Evolutionary conservation across 2,329 filamentous ascomycete genomes (phyloP).

Genomic region (Penicillium sp.): DNA sequence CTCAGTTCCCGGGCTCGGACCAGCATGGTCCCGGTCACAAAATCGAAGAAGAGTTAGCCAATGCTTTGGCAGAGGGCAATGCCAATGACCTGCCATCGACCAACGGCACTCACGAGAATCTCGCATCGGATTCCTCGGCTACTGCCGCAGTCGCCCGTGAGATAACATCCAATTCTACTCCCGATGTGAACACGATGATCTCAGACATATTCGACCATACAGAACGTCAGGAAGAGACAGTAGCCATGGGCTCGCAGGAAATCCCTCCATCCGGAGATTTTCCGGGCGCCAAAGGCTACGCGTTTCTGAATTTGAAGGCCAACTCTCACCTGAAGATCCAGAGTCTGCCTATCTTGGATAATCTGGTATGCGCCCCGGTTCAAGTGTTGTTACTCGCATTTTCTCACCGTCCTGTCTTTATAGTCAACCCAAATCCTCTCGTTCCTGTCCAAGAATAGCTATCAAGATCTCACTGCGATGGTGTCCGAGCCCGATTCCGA

Average conservation of each 20-base stretch:
- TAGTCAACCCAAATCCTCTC: constrained; percentile 62
- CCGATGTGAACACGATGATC: constrained; percentile 44
- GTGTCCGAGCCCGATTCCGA: constrained; percentile 58
- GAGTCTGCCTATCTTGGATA: constrained; percentile 63
- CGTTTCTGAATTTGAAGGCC: constrained; percentile 47
- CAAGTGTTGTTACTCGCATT: too few relatives aligned
- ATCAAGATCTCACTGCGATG: constrained; percentile 59
- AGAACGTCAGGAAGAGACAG: constrained; percentile 45
- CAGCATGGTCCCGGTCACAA: constrained; percentile 33
- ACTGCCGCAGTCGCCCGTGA: constrained; percentile 18
- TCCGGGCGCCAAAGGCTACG: constrained; percentile 36
- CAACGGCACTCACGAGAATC: constrained; percentile 24
- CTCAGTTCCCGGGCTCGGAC: constrained; percentile 23
- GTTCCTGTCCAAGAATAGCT: constrained; percentile 59
- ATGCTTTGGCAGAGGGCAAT: constrained; percentile 35
- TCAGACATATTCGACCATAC: constrained; percentile 48
- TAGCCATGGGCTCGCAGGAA: constrained; percentile 39
- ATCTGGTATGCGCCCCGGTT: constrained; percentile 50
- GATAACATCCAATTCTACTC: constrained; percentile 30
- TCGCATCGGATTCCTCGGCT: constrained; percentile 20
- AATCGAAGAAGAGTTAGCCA: constrained; percentile 41
- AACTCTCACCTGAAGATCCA: constrained; percentile 57
- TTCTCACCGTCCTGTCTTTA: not conserved
- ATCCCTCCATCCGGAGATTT: constrained; percentile 32
- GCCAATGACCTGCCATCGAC: constrained; percentile 31